These are phyloP conservation scores for Triglochin maritima DNA, from an alignment of 106 monocot genomes.

Conservation along the genomic window DNA sequence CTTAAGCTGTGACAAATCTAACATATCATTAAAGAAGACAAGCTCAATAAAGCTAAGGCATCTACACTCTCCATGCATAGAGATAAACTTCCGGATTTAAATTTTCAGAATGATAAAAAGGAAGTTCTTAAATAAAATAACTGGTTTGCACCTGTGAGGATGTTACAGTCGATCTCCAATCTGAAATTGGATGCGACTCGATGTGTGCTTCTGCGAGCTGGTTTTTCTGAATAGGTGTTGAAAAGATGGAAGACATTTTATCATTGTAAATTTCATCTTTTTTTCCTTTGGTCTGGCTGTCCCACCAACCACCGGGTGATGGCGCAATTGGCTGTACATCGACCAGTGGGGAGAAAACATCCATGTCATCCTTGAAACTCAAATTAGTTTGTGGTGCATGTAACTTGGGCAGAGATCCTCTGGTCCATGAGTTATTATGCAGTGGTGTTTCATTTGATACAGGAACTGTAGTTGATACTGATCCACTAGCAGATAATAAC, in stretches of 20 bases:
- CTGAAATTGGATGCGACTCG: constrained; percentile 45
- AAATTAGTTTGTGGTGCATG: constrained; percentile 43
- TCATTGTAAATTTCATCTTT: constrained; percentile 27
- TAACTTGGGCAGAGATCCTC: constrained; percentile 53
- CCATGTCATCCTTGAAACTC: constrained; percentile 94
- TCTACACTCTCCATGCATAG: no score
- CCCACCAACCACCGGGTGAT: constrained; percentile 60
- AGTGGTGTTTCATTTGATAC: constrained; percentile 53
- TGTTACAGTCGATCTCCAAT: constrained; percentile 39
- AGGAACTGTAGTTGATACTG: constrained; percentile 19
- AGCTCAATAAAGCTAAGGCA: no score
- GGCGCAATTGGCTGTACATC: constrained; percentile 96
- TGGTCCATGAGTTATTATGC: constrained; percentile 29
- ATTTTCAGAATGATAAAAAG: no score
- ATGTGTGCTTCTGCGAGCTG: constrained; percentile 28
- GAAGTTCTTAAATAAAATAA: no score
- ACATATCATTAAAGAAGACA: no score
- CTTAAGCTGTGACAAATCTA: no score
- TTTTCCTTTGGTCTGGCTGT: constrained; percentile 54
- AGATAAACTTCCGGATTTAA: no score
- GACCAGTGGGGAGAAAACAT: constrained; percentile 93
- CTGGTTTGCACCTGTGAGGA: constrained; percentile 37
- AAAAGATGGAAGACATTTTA: constrained; percentile 33
- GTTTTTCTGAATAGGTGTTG: constrained; percentile 31
- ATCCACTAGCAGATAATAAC: constrained; percentile 23